These are phyloP conservation scores for Phytophthora citrophthora DNA, from an alignment of 352 stramenopile genomes.

Conservation along the genomic window DNA sequence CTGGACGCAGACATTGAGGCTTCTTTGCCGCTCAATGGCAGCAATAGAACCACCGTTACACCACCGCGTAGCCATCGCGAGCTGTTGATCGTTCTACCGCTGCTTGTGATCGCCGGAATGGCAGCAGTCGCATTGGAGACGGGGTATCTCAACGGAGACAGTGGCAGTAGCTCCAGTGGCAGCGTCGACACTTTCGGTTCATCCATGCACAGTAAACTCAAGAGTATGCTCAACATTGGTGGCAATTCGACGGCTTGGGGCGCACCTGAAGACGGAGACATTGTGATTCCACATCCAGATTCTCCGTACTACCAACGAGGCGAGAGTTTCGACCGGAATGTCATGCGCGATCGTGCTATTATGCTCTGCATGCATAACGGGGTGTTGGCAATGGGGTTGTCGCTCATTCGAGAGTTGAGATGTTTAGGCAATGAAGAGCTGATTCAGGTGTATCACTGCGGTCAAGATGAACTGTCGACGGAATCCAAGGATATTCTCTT, in stretches of 20 bases:
- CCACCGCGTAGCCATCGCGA: conserved; percentile 22
- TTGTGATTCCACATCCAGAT: conserved; percentile 18
- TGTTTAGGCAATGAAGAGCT: conserved; percentile 33
- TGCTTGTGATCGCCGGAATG: conserved; percentile 22
- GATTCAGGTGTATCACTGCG: conserved; percentile 34
- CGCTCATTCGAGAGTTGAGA: conserved; percentile 22
- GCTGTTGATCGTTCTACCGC: conserved; percentile 14
- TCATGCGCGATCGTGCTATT: conserved; percentile 31
- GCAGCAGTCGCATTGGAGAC: conserved; percentile 4
- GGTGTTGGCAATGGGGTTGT: conserved; percentile 27
- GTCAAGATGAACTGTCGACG: conserved; percentile 32
- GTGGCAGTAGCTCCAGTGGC: background rate
- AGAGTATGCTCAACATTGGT: background rate
- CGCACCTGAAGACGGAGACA: conserved; percentile 19
- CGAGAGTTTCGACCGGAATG: conserved; percentile 24
- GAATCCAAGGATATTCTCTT: conserved; percentile 27
- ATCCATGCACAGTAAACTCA: conserved; percentile 8
- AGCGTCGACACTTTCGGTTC: conserved; percentile 18
- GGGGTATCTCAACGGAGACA: background rate
- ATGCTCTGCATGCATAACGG: conserved; percentile 43
- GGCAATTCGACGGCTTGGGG: conserved; percentile 8
- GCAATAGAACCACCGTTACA: conserved; percentile 6
- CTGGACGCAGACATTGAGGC: conserved; percentile 14
- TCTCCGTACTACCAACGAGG: conserved; percentile 29
- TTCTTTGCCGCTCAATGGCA: conserved; percentile 15